Base-by-base conservation (phyloP, 2,329 filamentous ascomycete species). In the Stemphylium lycopersici region DNA sequence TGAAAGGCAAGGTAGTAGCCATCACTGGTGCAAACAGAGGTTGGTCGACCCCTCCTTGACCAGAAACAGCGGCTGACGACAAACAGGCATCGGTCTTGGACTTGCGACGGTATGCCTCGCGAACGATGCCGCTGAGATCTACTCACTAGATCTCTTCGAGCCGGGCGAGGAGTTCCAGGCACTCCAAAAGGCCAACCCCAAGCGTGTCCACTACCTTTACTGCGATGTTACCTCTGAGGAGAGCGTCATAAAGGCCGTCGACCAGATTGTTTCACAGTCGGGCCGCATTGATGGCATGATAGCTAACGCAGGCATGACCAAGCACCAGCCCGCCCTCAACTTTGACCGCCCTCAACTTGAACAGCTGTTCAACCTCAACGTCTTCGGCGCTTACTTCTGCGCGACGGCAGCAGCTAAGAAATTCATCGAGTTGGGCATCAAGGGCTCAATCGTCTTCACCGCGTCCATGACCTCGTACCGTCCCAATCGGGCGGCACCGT, bases 211-310 rank as follows among this genome's bases (percentile, higher is more conserved):
- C 46, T 81, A 78, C 63, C 65, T 81, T 50, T 66, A 80, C 48
- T 79, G 78, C 62, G 76, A 83, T 63, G 79, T 83, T 2, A 82
- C 81, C 0, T 73, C 78, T 13, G 80, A 83, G 58, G 73, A 74
- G 24, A 80, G 69, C 38, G 76, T 82, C 26, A 76, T 67, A 0
- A 73, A 72, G 12, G 79, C 78, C 2, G 66, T 83, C 1, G 79
- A 83, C 53, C 64, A 75, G 42, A 80, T 83, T 16, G 70, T 83
- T 8, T 68, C 68, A n/a, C 75, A 80, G 48, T 72, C 73, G 10
- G 80, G 80, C 26, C 75, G 72, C 3, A 67, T 83, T n/a, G 77
- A 83, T 53, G 81, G 81, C 11, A 80, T 84, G 72, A 78, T 83
- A 12, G 77, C 77, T 32, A 83, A 83, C 53, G 81, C 81, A 2